These are phyloP conservation scores for Colletotrichum filicis DNA, from an alignment of 2,329 filamentous ascomycete species.

Conservation along the genomic window DNA sequence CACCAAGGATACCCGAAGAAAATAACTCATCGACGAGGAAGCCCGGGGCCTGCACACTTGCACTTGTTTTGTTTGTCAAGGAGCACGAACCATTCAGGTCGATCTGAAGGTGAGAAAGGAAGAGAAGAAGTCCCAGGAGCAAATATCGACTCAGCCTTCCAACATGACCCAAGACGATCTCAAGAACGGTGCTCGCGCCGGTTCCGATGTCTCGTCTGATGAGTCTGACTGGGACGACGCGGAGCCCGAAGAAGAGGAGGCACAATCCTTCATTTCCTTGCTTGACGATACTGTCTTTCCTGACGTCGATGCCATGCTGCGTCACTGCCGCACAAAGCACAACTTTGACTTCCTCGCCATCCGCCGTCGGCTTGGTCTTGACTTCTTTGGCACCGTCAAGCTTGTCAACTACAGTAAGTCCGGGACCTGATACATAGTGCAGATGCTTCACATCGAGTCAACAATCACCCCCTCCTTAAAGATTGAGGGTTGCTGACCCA, in stretches of 20 bases:
- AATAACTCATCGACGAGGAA: no score
- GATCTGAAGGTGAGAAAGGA: background rate
- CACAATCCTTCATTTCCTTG: conserved; percentile 72
- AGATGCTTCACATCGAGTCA: background rate
- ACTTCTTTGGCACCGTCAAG: conserved; percentile 80
- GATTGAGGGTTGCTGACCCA: background rate
- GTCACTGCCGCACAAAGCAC: conserved; percentile 73
- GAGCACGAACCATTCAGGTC: background rate
- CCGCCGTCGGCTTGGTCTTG: conserved; percentile 68
- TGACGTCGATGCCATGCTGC: conserved; percentile 73
- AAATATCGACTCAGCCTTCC: background rate
- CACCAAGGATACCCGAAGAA: background rate
- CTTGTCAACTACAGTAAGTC: conserved; percentile 74
- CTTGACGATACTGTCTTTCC: conserved; percentile 75
- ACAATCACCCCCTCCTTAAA: background rate
- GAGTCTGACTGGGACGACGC: conserved; percentile 64
- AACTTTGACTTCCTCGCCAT: conserved; percentile 74
- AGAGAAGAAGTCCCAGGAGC: background rate
- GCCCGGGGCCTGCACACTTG: no score
- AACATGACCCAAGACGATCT: conserved; percentile 13
- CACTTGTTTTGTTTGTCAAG: background rate
- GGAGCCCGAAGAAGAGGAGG: conserved; percentile 72
- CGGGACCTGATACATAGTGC: background rate
- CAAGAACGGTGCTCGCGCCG: conserved; percentile 10
- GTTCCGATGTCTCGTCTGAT: conserved; percentile 43